Evolutionary conservation across 768 basidiomycete genomes (phyloP).

Genomic region (Amanita muscaria): DNA sequence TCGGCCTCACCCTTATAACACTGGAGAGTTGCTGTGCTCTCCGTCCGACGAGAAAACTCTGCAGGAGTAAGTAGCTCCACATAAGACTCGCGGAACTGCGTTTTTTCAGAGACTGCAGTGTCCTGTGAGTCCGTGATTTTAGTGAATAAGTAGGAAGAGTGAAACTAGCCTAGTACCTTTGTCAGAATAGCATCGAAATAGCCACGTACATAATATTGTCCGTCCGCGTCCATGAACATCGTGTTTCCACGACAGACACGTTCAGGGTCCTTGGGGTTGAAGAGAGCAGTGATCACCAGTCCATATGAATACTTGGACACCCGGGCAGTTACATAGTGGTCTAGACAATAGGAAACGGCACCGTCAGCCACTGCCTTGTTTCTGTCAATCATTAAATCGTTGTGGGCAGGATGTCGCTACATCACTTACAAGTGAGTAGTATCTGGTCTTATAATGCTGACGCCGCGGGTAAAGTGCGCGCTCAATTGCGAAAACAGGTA

Average conservation of each 20-base stretch:
- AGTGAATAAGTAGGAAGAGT: not conserved
- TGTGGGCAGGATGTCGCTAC: too few relatives aligned
- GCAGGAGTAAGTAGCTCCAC: conserved; percentile 4
- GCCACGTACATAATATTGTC: conserved; percentile 2
- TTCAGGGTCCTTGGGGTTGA: conserved; percentile 7
- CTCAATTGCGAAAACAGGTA: too few relatives aligned
- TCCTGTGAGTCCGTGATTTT: conserved; percentile 8
- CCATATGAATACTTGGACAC: conserved; percentile 14
- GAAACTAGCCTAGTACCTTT: conserved; percentile 4
- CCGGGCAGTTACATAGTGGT: too few relatives aligned
- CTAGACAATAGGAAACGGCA: too few relatives aligned
- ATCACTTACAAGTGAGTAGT: too few relatives aligned
- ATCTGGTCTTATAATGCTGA: too few relatives aligned
- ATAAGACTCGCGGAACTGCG: conserved; percentile 15
- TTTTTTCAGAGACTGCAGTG: conserved; percentile 16
- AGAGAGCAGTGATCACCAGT: conserved; percentile 2
- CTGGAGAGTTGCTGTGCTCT: conserved; percentile 7
- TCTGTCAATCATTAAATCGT: too few relatives aligned
- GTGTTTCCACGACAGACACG: conserved; percentile 4
- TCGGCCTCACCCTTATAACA: conserved; percentile 14
- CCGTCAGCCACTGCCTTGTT: too few relatives aligned
- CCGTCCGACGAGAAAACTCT: conserved; percentile 8
- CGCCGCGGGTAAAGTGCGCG: too few relatives aligned
- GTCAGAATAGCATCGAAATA: conserved; percentile 10
- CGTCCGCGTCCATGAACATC: conserved; percentile 1